Evolutionary conservation across 768 basidiomycete genomes (phyloP), one percentile per base, ranked within the genome.

Genomic region (Crepidotus variabilis): DNA sequence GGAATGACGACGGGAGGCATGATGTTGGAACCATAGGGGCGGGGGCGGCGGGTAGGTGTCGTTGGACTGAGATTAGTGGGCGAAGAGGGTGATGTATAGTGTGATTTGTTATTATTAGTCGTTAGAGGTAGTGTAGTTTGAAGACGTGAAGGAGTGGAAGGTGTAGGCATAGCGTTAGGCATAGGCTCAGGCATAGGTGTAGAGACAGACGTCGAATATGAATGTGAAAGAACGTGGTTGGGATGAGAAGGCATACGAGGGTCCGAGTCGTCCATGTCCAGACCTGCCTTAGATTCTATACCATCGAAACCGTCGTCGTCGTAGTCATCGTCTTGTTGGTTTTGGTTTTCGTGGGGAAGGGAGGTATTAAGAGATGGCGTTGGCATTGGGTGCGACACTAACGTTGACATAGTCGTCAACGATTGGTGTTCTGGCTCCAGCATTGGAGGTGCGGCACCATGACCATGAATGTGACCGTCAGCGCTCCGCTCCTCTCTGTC

Each of bases 1-100:
- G 55, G 55, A 34, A 56, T 56, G 5, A 56, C 10, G 11, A 56
- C 43, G 34, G 55, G 55, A 6, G 55, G 45, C n/a, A 56, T 36
- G 21, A 34, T 50, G 33, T 50, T 51, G 39, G 39, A 43, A 5
- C 39, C 18, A 16, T 14, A 43, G 5, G 39, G 13, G 39, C 18
- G 18, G 2, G 5, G 35, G 35, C 35, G 35, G 35, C 35, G 35
- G 16, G 35, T 36, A 36, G 35, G 39, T 16, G 39, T 43, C 2
- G 39, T 43, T 20, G 39, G 18, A 20, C 14, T 43, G 39, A 20
- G 39, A 43, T 14, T 14, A 20, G 13, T 3, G 39, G 13, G 13
- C 5, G 39, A 43, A 36, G 35, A 36, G 8, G 35, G 35, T 36
- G 8, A 16, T 8, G 35, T 36, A 16, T 36, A 36, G 35, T 36